Evolutionary conservation across 768 basidiomycete genomes (phyloP).

Genomic region (Erythrobasidium yunnanense): DNA sequence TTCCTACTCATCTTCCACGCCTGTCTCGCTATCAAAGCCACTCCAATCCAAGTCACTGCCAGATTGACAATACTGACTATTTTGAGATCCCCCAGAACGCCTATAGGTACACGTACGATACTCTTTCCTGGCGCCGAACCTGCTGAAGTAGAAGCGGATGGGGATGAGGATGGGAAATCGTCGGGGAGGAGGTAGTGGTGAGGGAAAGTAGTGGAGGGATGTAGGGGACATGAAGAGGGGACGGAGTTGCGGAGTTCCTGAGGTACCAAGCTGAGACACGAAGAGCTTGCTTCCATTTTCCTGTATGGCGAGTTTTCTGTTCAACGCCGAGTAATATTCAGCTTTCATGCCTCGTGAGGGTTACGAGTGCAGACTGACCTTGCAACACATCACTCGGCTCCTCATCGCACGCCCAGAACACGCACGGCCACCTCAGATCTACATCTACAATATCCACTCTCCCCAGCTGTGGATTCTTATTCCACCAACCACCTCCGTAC

Average conservation of each 20-base stretch:
- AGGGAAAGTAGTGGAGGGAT: slow-evolving; percentile 1
- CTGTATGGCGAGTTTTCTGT: background rate
- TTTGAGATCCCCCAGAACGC: slow-evolving; percentile 27
- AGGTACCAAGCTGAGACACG: slow-evolving; percentile 10
- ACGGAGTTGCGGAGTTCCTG: background rate
- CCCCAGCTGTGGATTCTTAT: background rate
- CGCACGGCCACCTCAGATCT: slow-evolving; percentile 16
- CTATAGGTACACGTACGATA: slow-evolving; percentile 8
- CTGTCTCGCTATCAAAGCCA: background rate
- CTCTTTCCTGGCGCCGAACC: too few species aligned
- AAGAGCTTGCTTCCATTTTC: slow-evolving; percentile 5
- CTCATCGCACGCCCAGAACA: slow-evolving; percentile 33
- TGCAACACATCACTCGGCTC: too few species aligned
- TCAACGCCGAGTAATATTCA: background rate
- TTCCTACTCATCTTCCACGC: slow-evolving; percentile 1
- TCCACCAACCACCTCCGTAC: slow-evolving; percentile 14
- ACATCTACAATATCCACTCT: slow-evolving; percentile 1
- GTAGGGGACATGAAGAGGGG: background rate
- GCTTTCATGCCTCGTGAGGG: background rate
- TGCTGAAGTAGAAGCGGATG: too few species aligned
- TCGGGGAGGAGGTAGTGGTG: slow-evolving; percentile 22
- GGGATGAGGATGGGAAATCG: too few species aligned
- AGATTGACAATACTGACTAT: slow-evolving; percentile 22
- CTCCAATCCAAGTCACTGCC: slow-evolving; percentile 12
- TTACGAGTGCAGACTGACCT: too few species aligned